These are phyloP conservation scores for Collariella sp. DNA, from an alignment of 495 filamentous ascomycete genomes.

Conservation along the genomic window DNA sequence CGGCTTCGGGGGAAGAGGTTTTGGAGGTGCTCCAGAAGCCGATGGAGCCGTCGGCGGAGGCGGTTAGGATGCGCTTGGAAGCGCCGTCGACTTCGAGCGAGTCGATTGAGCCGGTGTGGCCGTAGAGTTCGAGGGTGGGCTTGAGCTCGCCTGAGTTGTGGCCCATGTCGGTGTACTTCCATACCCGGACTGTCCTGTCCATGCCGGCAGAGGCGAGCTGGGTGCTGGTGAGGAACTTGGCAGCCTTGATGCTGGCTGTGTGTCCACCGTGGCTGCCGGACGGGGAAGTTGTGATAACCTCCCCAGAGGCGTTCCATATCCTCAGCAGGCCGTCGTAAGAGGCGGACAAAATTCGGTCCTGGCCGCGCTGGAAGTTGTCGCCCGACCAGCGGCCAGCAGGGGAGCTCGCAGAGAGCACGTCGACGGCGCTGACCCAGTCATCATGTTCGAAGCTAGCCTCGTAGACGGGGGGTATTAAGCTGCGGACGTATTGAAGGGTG, in stretches of 20 bases:
- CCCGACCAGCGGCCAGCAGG: conserved; percentile 49
- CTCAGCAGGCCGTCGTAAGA: conserved; percentile 82
- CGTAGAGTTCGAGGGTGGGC: conserved; percentile 76
- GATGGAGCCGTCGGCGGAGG: conserved; percentile 68
- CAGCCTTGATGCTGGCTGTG: conserved; percentile 64
- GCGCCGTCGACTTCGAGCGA: conserved; percentile 67
- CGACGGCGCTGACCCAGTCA: conserved; percentile 92
- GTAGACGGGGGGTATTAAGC: conserved; percentile 76
- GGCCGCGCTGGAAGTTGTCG: conserved; percentile 34
- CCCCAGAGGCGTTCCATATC: conserved; percentile 81
- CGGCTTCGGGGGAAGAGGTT: conserved; percentile 59
- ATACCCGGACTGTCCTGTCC: conserved; percentile 76
- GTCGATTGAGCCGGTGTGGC: conserved; percentile 68
- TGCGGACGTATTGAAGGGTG: conserved; percentile 85
- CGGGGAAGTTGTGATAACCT: conserved; percentile 62
- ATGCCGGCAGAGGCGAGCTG: conserved; percentile 72
- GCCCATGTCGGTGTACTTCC: conserved; percentile 68
- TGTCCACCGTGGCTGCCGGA: conserved; percentile 59
- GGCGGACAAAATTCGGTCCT: conserved; percentile 66
- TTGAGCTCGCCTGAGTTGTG: conserved; percentile 56
- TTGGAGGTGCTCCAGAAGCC: conserved; percentile 79
- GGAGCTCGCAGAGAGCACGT: conserved; percentile 64
- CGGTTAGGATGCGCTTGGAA: conserved; percentile 71
- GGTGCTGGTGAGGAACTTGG: conserved; percentile 66
- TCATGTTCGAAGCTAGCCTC: conserved; percentile 88